A percentile compares a stretch with the other conserved stretches of the same genome.
Conservation (phyloP, 202 grass and related monocot species). For the Bolboschoenoplectus hybrid region DNA sequence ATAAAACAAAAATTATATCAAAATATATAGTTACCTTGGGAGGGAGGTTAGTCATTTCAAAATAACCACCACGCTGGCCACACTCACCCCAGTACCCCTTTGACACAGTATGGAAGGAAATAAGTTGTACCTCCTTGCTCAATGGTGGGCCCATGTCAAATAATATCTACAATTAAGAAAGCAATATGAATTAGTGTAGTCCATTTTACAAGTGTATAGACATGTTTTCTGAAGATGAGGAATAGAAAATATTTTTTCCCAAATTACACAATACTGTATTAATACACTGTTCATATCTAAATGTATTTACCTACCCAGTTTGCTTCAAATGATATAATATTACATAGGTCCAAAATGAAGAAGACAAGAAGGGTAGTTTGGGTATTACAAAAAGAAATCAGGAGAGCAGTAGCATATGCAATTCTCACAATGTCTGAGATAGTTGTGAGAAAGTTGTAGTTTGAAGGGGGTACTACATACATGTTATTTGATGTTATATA, state of each 20-base stretch:
- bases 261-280: background rate
- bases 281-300: background rate
- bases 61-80: slow-evolving; percentile 97
- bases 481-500: slow-evolving; percentile 23
- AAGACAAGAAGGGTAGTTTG: slow-evolving; percentile 19
- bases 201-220: background rate
- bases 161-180: slow-evolving; percentile 55
- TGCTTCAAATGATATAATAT: slow-evolving; percentile 27
- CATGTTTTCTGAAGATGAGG: background rate
- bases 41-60: slow-evolving; percentile 99
- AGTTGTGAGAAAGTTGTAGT: background rate
- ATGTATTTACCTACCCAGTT: background rate
- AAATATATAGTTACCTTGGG: slow-evolving; percentile 57
- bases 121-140: slow-evolving; percentile 84
- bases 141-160: slow-evolving; percentile 79
- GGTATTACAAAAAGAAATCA: slow-evolving; percentile 20
- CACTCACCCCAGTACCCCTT: slow-evolving; percentile 99
- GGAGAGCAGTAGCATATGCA: slow-evolving; percentile 1
- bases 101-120: slow-evolving; percentile 99
- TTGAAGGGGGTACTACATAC: background rate
- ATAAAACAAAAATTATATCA: slow-evolving; percentile 16
- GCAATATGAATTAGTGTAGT: background rate
- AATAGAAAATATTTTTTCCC: background rate
- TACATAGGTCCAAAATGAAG: slow-evolving; percentile 9
- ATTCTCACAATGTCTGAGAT: background rate